Evolutionary conservation across 441 rosid species (phyloP).

Genomic region (Geranium incanum): DNA sequence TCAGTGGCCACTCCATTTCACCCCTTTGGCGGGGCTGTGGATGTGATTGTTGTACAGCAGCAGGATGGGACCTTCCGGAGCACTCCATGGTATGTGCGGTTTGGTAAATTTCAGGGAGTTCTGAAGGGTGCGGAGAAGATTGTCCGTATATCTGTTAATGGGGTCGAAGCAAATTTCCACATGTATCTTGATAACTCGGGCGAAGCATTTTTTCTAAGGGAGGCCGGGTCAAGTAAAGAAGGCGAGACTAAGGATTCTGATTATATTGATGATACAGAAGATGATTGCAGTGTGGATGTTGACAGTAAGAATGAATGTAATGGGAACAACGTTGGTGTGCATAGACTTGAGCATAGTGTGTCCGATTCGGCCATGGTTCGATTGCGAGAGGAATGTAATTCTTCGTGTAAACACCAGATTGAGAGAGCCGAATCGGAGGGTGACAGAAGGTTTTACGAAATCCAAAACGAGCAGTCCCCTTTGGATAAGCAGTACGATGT

Average conservation of each 20-base stretch:
- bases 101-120: constrained; percentile 91
- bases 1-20: constrained; percentile 89
- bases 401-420: constrained; percentile 30
- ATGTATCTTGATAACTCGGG: constrained; percentile 91
- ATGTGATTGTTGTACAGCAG: constrained; percentile 79
- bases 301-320: constrained; percentile 17
- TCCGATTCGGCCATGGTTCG: constrained; percentile 48
- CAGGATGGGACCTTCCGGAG: constrained; percentile 69
- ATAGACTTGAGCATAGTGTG: constrained; percentile 54
- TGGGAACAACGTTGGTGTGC: constrained; percentile 20
- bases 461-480: constrained; percentile 50
- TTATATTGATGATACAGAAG: constrained; percentile 16
- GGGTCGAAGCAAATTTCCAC: constrained; percentile 63
- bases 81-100: constrained; percentile 85
- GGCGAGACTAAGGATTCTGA: constrained; percentile 19
- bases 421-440: constrained; percentile 67
- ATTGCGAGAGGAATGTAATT: constrained; percentile 36
- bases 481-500: constrained; percentile 28
- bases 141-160: constrained; percentile 64
- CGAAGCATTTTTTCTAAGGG: constrained; percentile 72
- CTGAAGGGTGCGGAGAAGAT: constrained; percentile 75
- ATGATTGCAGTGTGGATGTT: constrained; percentile 13
- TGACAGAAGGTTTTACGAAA: constrained; percentile 55
- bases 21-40: constrained; percentile 93
- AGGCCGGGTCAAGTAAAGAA: constrained; percentile 43